Conservation (phyloP, 1,284 basidiomycete genomes). For the Trametes polyzona region DNA sequence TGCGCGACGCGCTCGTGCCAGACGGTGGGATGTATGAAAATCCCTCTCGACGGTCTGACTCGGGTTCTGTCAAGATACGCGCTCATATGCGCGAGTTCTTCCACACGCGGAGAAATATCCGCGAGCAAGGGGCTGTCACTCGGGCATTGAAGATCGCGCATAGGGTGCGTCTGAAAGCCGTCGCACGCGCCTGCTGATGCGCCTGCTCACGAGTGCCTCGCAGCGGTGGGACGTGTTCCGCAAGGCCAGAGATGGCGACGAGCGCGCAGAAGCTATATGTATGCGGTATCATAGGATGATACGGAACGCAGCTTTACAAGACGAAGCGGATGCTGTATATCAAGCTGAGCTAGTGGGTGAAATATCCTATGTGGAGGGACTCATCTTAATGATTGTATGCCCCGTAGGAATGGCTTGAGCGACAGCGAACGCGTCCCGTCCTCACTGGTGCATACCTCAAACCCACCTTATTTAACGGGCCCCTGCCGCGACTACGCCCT, state of each 20-base stretch:
- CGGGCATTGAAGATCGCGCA: constrained; percentile 41
- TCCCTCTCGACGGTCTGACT: background rate
- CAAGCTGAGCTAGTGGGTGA: constrained; percentile 54
- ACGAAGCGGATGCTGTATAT: constrained; percentile 48
- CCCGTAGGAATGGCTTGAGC: constrained; percentile 52
- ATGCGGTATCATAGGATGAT: constrained; percentile 60
- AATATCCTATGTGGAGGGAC: background rate
- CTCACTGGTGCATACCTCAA: constrained; percentile 71
- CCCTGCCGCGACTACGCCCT: constrained; percentile 77
- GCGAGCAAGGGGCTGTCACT: constrained; percentile 26
- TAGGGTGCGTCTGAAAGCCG: constrained; percentile 25
- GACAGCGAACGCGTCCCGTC: constrained; percentile 58
- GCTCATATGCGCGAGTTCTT: constrained; percentile 61
- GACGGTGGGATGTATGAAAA: too few species aligned
- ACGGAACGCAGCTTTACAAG: constrained; percentile 51
- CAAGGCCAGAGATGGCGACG: constrained; percentile 56
- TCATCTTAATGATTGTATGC: background rate
- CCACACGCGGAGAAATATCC: constrained; percentile 48
- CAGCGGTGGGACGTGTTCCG: constrained; percentile 69
- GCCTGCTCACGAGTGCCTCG: background rate
- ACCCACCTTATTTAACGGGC: constrained; percentile 62
- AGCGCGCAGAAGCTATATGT: constrained; percentile 48
- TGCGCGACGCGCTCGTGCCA: too few species aligned
- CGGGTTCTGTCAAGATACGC: constrained; percentile 49
- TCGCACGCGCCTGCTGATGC: background rate